Conservation (phyloP, 148 eudicot species). For the Vaccinium myrtillus region DNA sequence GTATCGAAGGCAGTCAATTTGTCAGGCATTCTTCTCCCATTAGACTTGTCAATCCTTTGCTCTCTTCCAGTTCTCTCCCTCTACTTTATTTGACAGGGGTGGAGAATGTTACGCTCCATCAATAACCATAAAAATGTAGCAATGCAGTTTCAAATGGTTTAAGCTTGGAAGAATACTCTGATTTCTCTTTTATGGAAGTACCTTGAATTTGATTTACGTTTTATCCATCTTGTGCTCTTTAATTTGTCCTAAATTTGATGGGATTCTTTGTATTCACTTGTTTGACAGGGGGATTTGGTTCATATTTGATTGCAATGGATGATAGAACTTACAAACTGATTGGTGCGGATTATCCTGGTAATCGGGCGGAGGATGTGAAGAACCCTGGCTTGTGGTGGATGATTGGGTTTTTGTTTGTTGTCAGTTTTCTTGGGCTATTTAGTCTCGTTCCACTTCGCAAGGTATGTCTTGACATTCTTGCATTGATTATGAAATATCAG, state of each 20-base stretch:
- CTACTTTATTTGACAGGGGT: too few species aligned
- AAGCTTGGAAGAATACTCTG: neutral
- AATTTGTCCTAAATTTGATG: neutral
- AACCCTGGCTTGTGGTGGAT: constrained; percentile 93
- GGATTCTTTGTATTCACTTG: constrained; percentile 3
- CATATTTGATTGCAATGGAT: constrained; percentile 90
- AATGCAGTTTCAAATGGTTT: too few species aligned
- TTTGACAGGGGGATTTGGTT: constrained; percentile 82
- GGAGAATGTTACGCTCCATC: too few species aligned
- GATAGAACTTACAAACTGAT: constrained; percentile 83
- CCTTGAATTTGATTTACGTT: neutral
- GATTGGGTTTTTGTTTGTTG: constrained; percentile 86
- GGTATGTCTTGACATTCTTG: constrained; percentile 36
- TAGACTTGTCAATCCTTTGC: too few species aligned
- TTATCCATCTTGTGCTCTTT: neutral
- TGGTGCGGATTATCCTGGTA: constrained; percentile 84
- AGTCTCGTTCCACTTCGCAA: constrained; percentile 94
- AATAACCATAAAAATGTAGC: too few species aligned
- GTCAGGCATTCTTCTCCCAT: too few species aligned
- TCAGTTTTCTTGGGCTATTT: constrained; percentile 89
- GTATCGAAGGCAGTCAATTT: too few species aligned
- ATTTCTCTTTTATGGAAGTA: neutral
- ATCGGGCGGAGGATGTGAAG: constrained; percentile 79
- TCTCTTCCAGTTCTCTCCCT: too few species aligned
- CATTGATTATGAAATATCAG: too few species aligned